Conservation (phyloP, 352 stramenopile species). For the Phytophthora cactorum region DNA sequence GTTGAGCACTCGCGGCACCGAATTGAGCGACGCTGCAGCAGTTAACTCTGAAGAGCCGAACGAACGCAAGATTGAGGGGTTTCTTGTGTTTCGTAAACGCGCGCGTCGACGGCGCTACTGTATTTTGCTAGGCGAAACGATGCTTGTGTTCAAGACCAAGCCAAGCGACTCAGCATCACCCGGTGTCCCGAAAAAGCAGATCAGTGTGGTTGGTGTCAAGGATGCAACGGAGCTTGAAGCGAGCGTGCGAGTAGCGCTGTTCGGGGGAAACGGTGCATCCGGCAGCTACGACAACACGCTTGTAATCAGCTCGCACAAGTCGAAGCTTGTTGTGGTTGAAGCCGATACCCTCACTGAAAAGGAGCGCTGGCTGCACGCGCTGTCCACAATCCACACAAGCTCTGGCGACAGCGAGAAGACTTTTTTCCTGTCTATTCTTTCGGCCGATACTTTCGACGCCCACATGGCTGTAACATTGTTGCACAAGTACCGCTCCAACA, state of each 20-base stretch:
- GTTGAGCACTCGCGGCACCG: background rate
- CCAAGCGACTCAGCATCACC: constrained; percentile 44
- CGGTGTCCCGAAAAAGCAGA: constrained; percentile 53
- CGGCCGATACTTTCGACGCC: constrained; percentile 65
- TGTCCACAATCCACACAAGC: constrained; percentile 69
- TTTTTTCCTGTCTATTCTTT: constrained; percentile 63
- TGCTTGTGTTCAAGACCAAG: constrained; percentile 74
- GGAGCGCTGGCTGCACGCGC: constrained; percentile 75
- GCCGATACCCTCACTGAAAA: constrained; percentile 79
- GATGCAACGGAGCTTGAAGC: constrained; percentile 69
- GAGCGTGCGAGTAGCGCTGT: constrained; percentile 49
- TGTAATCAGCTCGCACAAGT: constrained; percentile 75
- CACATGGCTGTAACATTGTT: constrained; percentile 72
- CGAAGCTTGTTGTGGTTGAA: constrained; percentile 71
- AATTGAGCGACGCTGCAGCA: constrained; percentile 6
- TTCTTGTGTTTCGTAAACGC: constrained; percentile 64
- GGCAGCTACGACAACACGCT: constrained; percentile 60
- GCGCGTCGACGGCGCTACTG: constrained; percentile 72
- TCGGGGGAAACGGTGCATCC: constrained; percentile 36
- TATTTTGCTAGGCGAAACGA: constrained; percentile 56
- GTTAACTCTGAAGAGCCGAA: constrained; percentile 3
- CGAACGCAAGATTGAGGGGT: constrained; percentile 58
- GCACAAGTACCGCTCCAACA: constrained; percentile 80
- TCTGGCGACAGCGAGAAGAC: constrained; percentile 55
- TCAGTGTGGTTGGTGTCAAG: constrained; percentile 69